Percentiles rank a stretch among this genome's conserved stretches.
phyloP scores from a whole-genome alignment of 345 rosid genomes.

The Acer yangbiense region DNA sequence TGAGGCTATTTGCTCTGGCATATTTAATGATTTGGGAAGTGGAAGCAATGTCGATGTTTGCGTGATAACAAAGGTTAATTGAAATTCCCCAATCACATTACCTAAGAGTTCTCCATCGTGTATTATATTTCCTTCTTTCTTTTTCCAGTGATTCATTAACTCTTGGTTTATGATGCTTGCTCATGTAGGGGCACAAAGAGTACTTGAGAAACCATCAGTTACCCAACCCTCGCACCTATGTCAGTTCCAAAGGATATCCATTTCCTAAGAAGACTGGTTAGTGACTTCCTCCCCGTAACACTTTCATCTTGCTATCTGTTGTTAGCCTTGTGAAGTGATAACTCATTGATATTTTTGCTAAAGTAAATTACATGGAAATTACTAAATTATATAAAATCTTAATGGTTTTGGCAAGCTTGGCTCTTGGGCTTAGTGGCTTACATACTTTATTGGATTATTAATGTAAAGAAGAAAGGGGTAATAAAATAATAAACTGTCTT shows the following conservation, averaged over 20 bases:
- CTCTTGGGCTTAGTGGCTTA: not conserved
- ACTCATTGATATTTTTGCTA: not conserved
- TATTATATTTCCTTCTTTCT: not conserved
- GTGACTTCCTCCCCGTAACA: constrained; percentile 1
- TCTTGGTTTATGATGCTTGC: constrained; percentile 4
- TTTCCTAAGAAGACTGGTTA: constrained; percentile 73
- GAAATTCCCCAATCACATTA: not conserved
- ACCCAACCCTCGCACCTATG: constrained; percentile 70
- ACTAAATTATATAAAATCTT: not conserved
- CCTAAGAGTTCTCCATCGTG: not conserved
- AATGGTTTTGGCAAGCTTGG: not conserved
- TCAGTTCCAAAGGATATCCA: constrained; percentile 52
- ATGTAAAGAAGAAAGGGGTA: not conserved
- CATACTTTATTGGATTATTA: not conserved
- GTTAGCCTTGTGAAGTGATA: not conserved
- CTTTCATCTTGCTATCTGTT: not conserved
- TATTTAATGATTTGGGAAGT: constrained; percentile 80
- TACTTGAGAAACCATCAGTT: constrained; percentile 70
- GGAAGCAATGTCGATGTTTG: constrained; percentile 89
- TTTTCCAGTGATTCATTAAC: not conserved
- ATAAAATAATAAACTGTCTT: not conserved
- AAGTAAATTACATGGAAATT: not conserved
- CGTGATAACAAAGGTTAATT: constrained; percentile 71
- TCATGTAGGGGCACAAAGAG: constrained; percentile 59
- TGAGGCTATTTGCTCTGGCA: constrained; percentile 76